These are phyloP conservation scores for Paramecium sexaurelia DNA, from an alignment of 73 alveolate species.

Conservation along the genomic window DNA sequence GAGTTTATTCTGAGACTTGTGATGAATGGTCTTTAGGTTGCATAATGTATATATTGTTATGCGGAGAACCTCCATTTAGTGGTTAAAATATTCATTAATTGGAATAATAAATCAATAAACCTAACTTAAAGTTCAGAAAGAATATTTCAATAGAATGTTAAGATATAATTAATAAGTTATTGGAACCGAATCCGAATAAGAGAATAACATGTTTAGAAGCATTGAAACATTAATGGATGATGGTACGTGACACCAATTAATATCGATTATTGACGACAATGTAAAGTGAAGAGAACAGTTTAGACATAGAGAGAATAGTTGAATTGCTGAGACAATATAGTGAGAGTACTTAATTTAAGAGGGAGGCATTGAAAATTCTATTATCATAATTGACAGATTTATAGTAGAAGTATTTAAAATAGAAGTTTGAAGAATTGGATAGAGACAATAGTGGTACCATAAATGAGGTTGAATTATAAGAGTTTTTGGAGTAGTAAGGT, in stretches of 20 bases:
- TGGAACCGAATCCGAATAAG: neutral
- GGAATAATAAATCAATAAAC: conserved; percentile 62
- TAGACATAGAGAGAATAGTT: neutral
- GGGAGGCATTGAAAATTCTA: neutral
- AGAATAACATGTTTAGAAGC: conserved; percentile 8
- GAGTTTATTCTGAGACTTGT: conserved; percentile 56
- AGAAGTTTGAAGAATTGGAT: neutral
- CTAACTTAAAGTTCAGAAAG: neutral
- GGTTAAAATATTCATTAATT: conserved; percentile 70
- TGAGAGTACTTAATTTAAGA: conserved; percentile 6
- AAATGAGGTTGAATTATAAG: neutral
- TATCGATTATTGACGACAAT: neutral
- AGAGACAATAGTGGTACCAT: conserved; percentile 21
- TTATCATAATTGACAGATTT: neutral
- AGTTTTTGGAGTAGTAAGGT: neutral
- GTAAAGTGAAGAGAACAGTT: conserved; percentile 15
- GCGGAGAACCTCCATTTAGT: conserved; percentile 78
- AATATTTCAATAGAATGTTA: conserved; percentile 1
- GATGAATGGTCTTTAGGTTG: conserved; percentile 87
- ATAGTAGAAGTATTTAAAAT: neutral
- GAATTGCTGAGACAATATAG: neutral
- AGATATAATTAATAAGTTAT: neutral
- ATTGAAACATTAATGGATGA: neutral
- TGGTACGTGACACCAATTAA: neutral
- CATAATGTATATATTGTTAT: conserved; percentile 73